Conservation (phyloP, 2,329 filamentous ascomycete genomes). For the Pleochaeta shiraiana region DNA sequence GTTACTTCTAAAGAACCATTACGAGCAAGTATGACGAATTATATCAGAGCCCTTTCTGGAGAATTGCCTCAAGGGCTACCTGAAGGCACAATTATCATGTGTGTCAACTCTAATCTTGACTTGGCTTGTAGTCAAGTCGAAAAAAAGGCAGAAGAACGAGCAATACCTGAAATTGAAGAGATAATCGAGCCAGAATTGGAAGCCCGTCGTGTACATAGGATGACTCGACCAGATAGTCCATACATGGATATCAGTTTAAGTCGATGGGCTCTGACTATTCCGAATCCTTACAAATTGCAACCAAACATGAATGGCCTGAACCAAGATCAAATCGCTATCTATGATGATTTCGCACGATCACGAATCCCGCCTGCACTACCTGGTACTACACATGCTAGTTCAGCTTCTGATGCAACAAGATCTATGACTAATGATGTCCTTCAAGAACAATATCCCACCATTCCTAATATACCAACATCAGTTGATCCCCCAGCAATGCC, state of each 20-base stretch:
- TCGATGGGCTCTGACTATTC: constrained; percentile 84
- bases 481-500: constrained; percentile 33
- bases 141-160: constrained; percentile 83
- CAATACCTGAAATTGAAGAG: constrained; percentile 84
- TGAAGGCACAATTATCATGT: constrained; percentile 93
- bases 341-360: constrained; percentile 82
- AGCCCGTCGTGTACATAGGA: constrained; percentile 51
- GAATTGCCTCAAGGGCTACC: constrained; percentile 62
- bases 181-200: constrained; percentile 70
- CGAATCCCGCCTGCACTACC: constrained; percentile 35
- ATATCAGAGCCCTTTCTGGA: constrained; percentile 51
- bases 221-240: constrained; percentile 56
- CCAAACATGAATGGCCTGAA: constrained; percentile 54
- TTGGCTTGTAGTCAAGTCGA: constrained; percentile 86
- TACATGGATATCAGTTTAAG: constrained; percentile 68
- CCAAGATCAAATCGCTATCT: constrained; percentile 81
- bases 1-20: constrained; percentile 98
- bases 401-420: constrained; percentile 36
- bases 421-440: constrained; percentile 41
- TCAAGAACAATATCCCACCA: constrained; percentile 34
- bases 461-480: constrained; percentile 36
- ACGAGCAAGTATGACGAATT: constrained; percentile 91
- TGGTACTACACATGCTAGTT: constrained; percentile 32
- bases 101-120: constrained; percentile 94
- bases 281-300: constrained; percentile 76